Conservation (phyloP, 441 rosid genomes). For the Croton setiger region DNA sequence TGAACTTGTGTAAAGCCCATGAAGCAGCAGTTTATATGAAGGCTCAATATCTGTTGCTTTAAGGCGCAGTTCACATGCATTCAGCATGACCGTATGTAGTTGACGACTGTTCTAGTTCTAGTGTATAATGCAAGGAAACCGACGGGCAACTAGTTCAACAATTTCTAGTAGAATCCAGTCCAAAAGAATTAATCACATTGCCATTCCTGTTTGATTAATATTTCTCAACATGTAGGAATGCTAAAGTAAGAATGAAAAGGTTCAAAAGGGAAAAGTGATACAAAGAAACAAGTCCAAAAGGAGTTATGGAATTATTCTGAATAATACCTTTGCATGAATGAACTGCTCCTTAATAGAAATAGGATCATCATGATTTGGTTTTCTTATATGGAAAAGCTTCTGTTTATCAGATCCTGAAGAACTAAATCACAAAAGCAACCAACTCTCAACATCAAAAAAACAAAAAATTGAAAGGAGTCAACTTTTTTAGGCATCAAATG, state of each 20-base stretch:
- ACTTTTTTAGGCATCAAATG: conserved; percentile 16
- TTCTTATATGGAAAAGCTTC: conserved; percentile 51
- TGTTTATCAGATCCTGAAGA: conserved; percentile 46
- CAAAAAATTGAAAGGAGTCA: background rate
- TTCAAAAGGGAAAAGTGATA: background rate
- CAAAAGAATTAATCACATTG: background rate
- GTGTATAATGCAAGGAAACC: background rate
- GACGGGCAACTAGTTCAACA: conserved; percentile 9
- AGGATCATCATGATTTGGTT: conserved; percentile 66
- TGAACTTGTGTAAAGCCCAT: background rate
- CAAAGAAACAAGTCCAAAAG: background rate
- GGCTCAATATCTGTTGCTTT: background rate
- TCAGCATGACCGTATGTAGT: background rate
- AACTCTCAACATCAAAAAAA: conserved; percentile 18
- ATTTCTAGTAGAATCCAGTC: background rate
- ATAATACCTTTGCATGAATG: conserved; percentile 84
- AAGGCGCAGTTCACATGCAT: background rate
- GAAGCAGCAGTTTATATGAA: background rate
- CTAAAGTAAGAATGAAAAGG: background rate
- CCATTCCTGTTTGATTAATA: background rate
- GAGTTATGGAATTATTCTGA: conserved; percentile 3
- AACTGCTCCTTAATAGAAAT: conserved; percentile 83
- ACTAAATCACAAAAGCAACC: conserved; percentile 35
- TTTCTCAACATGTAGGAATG: background rate
- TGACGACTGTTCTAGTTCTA: too few relatives aligned